Percentiles rank a stretch among this genome's conserved stretches.
phyloP scores from a whole-genome alignment of 768 basidiomycete genomes.

The Mycena olivaceomarginata region DNA sequence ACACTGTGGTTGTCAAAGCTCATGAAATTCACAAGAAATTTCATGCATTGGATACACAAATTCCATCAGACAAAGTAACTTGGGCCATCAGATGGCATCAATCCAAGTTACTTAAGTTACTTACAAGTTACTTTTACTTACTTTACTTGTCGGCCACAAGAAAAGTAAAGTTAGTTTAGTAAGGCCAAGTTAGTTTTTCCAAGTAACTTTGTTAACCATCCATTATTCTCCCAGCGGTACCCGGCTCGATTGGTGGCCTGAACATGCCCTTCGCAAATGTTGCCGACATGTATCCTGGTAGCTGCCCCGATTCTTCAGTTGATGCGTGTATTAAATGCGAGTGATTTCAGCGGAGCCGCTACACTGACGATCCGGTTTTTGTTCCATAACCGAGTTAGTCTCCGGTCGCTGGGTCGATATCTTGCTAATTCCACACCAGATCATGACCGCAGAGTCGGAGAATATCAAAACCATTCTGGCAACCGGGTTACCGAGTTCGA shows the following conservation, averaged over 20 bases:
- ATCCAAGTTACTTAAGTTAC: too few species aligned
- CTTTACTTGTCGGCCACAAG: too few species aligned
- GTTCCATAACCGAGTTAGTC: slow-evolving; percentile 29
- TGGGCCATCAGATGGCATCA: too few species aligned
- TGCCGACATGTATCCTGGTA: slow-evolving; percentile 38
- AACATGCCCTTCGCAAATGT: slow-evolving; percentile 25
- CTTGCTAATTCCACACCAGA: slow-evolving; percentile 46
- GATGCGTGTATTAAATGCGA: neutral
- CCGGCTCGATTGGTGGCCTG: slow-evolving; percentile 32
- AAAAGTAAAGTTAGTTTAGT: too few species aligned
- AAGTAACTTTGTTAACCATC: too few species aligned
- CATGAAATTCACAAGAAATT: too few species aligned
- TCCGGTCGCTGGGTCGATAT: neutral
- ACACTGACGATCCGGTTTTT: slow-evolving; percentile 27
- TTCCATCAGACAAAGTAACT: too few species aligned
- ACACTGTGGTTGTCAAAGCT: too few species aligned
- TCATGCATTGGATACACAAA: too few species aligned
- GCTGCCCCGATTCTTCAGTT: neutral
- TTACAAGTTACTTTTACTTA: too few species aligned
- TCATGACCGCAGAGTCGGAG: slow-evolving; percentile 67
- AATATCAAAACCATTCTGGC: slow-evolving; percentile 69
- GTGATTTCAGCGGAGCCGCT: neutral
- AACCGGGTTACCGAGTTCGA: slow-evolving; percentile 69
- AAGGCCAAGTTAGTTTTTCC: too few species aligned
- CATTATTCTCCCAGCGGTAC: slow-evolving; percentile 3